Evolutionary conservation across 305 asterid genomes (phyloP).

Genomic region (Lippia alba): DNA sequence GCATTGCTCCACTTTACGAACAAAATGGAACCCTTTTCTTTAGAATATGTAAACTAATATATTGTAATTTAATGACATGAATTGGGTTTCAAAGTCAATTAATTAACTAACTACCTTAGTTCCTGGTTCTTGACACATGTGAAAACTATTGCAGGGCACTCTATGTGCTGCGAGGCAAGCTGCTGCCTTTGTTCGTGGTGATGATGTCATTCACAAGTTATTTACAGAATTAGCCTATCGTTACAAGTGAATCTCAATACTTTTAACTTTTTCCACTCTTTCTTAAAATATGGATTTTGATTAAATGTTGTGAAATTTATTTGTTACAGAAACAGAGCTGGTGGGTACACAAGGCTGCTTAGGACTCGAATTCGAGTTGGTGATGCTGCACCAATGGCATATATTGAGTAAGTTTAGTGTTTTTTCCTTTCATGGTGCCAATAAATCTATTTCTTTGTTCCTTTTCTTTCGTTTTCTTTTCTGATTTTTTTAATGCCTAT

Average conservation of each 20-base stretch:
- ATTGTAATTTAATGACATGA: background rate
- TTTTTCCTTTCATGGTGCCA: background rate
- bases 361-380: slow-evolving; percentile 91
- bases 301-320: slow-evolving; percentile 17
- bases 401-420: slow-evolving; percentile 77
- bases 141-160: slow-evolving; percentile 59
- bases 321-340: slow-evolving; percentile 76
- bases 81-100: background rate
- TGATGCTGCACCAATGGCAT: slow-evolving; percentile 95
- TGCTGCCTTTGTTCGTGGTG: slow-evolving; percentile 93
- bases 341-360: slow-evolving; percentile 95
- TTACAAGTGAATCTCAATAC: slow-evolving; percentile 69
- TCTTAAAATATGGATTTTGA: slow-evolving; percentile 28
- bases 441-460: too few species aligned
- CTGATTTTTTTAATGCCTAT: too few species aligned
- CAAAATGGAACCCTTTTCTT: too few species aligned
- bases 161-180: slow-evolving; percentile 93
- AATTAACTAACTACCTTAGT: background rate
- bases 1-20: too few species aligned
- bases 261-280: slow-evolving; percentile 11
- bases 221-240: slow-evolving; percentile 94
- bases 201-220: slow-evolving; percentile 91
- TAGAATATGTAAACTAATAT: background rate
- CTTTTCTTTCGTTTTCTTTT: too few species aligned
- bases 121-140: slow-evolving; percentile 23